These are phyloP conservation scores for Eucalyptus curtisii DNA, from an alignment of 345 rosid species.

Conservation along the genomic window DNA sequence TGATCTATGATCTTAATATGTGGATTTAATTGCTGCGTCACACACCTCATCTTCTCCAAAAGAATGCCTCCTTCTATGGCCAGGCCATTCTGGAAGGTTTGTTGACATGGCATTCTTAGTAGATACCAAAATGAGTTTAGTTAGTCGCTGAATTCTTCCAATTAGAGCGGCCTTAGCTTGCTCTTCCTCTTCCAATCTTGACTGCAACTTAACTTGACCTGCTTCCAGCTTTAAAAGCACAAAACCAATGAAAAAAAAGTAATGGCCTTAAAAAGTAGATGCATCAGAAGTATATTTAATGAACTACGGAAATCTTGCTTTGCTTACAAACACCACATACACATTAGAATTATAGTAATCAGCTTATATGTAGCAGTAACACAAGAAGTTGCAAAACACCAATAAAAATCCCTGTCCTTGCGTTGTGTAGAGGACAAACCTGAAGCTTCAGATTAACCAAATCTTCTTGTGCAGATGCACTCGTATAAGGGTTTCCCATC, in stretches of 20 bases:
- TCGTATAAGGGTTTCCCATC: slow-evolving; percentile 21
- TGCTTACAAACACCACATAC: neutral
- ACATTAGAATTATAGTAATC: neutral
- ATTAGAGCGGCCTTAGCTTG: slow-evolving; percentile 60
- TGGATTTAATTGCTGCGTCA: neutral
- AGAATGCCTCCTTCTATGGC: slow-evolving; percentile 57
- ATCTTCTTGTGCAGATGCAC: slow-evolving; percentile 43
- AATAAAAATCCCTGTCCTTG: neutral
- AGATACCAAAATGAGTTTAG: slow-evolving; percentile 61
- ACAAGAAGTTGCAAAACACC: neutral
- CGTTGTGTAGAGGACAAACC: slow-evolving; percentile 17
- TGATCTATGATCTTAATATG: neutral
- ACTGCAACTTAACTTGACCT: slow-evolving; percentile 60
- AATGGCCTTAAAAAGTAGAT: neutral
- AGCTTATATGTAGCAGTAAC: neutral
- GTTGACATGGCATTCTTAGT: slow-evolving; percentile 52
- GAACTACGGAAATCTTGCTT: neutral
- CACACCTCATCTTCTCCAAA: slow-evolving; percentile 73
- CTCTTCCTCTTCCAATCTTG: slow-evolving; percentile 67
- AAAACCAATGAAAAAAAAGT: neutral
- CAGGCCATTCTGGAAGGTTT: slow-evolving; percentile 33
- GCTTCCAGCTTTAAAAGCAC: slow-evolving; percentile 50
- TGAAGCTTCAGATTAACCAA: slow-evolving; percentile 55
- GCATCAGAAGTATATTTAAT: neutral
- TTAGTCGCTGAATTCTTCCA: slow-evolving; percentile 67